Evolutionary conservation across 129 eudicot species (phyloP).

Genomic region (Pittosporum tobira): DNA sequence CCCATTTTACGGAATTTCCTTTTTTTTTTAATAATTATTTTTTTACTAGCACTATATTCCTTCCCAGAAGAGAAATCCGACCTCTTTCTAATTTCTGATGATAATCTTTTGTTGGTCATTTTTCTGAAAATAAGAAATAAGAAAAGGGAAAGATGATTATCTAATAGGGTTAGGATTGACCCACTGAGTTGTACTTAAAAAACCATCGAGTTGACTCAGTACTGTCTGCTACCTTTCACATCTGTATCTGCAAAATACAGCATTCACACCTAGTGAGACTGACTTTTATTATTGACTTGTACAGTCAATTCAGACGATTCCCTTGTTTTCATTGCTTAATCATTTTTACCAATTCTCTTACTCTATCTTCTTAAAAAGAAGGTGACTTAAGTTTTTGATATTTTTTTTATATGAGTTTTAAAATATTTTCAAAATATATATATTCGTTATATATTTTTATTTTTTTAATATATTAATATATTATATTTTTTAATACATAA

Average conservation of each 20-base stretch:
- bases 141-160: background rate
- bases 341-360: conserved; percentile 5
- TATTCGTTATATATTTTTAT: no score
- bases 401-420: no score
- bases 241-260: conserved; percentile 12
- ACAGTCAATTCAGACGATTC: conserved; percentile 32
- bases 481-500: no score
- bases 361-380: no score
- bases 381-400: no score
- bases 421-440: no score
- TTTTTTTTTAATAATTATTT: no score
- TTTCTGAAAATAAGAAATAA: background rate
- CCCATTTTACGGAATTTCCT: conserved; percentile 28
- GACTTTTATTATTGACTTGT: conserved; percentile 15
- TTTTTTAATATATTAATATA: no score
- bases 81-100: no score
- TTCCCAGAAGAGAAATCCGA: no score
- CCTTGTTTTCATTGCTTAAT: conserved; percentile 21
- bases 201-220: conserved; percentile 12
- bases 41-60: no score
- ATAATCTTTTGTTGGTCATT: conserved; percentile 18
- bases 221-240: background rate
- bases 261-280: conserved; percentile 6
- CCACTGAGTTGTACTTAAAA: conserved; percentile 12
- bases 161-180: background rate